A percentile compares a stretch with the other conserved stretches of the same genome.
These are phyloP conservation scores for Albophoma yamanashiensis DNA, from an alignment of 2,329 filamentous ascomycete genomes.

Conservation along the genomic window DNA sequence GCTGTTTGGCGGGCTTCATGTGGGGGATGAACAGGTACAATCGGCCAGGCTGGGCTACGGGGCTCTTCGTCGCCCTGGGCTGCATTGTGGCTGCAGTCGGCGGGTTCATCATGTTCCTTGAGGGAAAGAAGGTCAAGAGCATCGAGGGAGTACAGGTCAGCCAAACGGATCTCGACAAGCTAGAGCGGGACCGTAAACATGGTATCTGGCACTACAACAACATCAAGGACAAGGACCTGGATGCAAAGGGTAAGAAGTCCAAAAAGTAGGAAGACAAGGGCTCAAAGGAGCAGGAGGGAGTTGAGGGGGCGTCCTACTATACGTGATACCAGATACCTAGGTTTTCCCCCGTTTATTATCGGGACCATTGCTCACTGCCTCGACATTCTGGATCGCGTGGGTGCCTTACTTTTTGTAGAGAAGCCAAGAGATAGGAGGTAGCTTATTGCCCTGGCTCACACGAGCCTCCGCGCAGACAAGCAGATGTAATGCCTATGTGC, in stretches of 20 bases:
- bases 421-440: no score
- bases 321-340: neutral
- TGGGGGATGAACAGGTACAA: slow-evolving; percentile 66
- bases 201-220: slow-evolving; percentile 46
- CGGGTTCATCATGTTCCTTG: slow-evolving; percentile 59
- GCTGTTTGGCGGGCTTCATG: slow-evolving; percentile 67
- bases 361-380: no score
- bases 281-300: neutral
- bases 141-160: slow-evolving; percentile 61
- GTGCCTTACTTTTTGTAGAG: no score
- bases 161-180: slow-evolving; percentile 38
- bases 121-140: slow-evolving; percentile 61
- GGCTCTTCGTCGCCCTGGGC: slow-evolving; percentile 65
- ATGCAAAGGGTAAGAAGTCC: slow-evolving; percentile 5
- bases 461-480: neutral
- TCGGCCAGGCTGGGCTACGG: slow-evolving; percentile 71
- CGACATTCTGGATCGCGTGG: neutral
- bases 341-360: neutral
- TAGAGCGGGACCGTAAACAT: slow-evolving; percentile 40
- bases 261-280: neutral
- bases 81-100: slow-evolving; percentile 58
- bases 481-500: neutral
- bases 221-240: slow-evolving; percentile 23
- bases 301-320: neutral
- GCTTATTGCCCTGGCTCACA: neutral